Conservation (phyloP, 805 yeast genomes). For the Ogataea zsoltii region DNA sequence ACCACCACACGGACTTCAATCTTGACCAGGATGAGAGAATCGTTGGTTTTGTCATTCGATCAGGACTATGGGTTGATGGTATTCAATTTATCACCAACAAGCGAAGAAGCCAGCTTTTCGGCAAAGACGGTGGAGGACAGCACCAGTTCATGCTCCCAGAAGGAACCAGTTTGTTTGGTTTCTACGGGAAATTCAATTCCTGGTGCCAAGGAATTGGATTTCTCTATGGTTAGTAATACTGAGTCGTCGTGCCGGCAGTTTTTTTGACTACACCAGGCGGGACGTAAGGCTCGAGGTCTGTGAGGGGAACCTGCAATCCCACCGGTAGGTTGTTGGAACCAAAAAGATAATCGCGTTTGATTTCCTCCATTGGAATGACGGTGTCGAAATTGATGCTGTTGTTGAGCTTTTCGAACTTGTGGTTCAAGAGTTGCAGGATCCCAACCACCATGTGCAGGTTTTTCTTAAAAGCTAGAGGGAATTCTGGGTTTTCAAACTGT, state of each 20-base stretch:
- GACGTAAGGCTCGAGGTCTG: slow-evolving; percentile 13
- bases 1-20: slow-evolving; percentile 53
- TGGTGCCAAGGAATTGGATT: slow-evolving; percentile 82
- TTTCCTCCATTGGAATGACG: slow-evolving; percentile 15
- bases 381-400: slow-evolving; percentile 23
- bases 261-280: slow-evolving; percentile 23
- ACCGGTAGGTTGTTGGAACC: slow-evolving; percentile 24
- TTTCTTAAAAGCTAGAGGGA: slow-evolving; percentile 23
- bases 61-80: slow-evolving; percentile 91
- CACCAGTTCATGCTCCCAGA: slow-evolving; percentile 64
- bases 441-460: slow-evolving; percentile 17
- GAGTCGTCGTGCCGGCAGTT: background rate
- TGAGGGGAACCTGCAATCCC: slow-evolving; percentile 30
- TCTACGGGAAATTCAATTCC: slow-evolving; percentile 64
- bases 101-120: slow-evolving; percentile 56
- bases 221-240: slow-evolving; percentile 43
- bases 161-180: slow-evolving; percentile 62
- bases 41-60: slow-evolving; percentile 59
- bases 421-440: slow-evolving; percentile 22
- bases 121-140: slow-evolving; percentile 66
- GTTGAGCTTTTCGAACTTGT: slow-evolving; percentile 28
- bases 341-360: slow-evolving; percentile 20
- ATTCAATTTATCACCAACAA: slow-evolving; percentile 71
- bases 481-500: slow-evolving; percentile 10
- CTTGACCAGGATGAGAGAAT: slow-evolving; percentile 62